A percentile compares a stretch with the other conserved stretches of the same genome.
These are phyloP conservation scores for Rhinocladiella similis DNA, from an alignment of 2,329 filamentous ascomycete species.

Conservation along the genomic window DNA sequence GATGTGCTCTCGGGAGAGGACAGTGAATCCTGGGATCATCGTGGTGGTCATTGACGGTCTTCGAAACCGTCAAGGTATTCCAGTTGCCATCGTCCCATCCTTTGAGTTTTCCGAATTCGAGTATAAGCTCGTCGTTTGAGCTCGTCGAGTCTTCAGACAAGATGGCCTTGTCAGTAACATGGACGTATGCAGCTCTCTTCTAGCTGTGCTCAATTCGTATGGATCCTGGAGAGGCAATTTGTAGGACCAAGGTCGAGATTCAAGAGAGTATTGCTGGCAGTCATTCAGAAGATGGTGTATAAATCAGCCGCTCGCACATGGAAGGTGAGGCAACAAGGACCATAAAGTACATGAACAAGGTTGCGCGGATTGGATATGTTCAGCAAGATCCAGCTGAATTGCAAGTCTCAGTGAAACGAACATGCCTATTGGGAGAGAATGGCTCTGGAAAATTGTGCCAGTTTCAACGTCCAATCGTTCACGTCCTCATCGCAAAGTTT, in stretches of 20 bases:
- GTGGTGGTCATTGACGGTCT: neutral
- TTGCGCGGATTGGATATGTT: too few species aligned
- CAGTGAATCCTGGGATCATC: neutral
- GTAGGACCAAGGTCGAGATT: neutral
- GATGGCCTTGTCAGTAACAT: neutral
- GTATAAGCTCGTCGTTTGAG: neutral
- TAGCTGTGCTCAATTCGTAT: neutral
- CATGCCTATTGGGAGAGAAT: too few species aligned
- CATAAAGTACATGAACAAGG: too few species aligned
- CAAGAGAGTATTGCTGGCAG: neutral
- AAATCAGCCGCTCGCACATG: too few species aligned
- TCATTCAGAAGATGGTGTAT: neutral
- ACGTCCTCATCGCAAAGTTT: too few species aligned
- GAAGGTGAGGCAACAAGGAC: too few species aligned
- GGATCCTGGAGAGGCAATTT: neutral
- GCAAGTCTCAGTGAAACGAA: too few species aligned
- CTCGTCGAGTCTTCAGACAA: neutral
- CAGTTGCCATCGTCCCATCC: neutral
- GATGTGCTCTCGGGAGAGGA: neutral
- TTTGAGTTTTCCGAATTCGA: neutral
- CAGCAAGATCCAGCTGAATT: too few species aligned
- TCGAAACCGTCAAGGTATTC: neutral
- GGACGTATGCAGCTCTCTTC: neutral
- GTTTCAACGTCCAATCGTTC: too few species aligned
- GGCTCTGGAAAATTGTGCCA: too few species aligned